Base-by-base conservation (phyloP, 1,284 basidiomycete genomes). In the Sanguinoderma infundibulare region DNA sequence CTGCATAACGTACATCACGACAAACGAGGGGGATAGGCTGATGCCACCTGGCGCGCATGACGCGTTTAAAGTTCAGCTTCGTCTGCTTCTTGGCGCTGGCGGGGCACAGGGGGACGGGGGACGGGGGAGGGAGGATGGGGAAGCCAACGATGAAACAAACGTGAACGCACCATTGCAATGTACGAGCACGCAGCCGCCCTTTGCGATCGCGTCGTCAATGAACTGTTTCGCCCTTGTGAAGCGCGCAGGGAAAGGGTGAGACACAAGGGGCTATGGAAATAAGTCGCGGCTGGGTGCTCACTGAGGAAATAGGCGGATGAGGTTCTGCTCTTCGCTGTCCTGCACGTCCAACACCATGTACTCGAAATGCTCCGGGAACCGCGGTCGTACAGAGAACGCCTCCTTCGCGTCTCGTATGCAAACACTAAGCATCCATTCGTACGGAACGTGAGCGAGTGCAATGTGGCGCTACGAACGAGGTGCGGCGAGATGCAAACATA, bases 1-100 rank as follows among this genome's bases (percentile, higher is more conserved):
- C 67, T 91, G 88, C 94, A 96, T 96, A 32, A 94, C 90, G 71
- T 94, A 96, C 86, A 95, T 95, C 57, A 96, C 91, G 34, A 95
- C 92, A 59, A 96, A 94, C 0, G 94, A 86, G 0, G 94, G 94
- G 0, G 93, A 93, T 12, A 95, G 81, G 56, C 90, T 91, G 69
- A 96, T 96, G 1, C 94, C 95, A 52, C 92, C 92, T 95, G 67
- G 9, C 36, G 34, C 6, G 49, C 32, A 15, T 20, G 8, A 14
- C 34, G 34, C 34, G 20, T 15, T 15, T 6, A 26, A 6, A 28
- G 20, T 51, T 51, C 7, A 30, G 26, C 28, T 14, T 35, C 34
- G 12, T 26, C 32, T 49, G 10, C 28, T 49, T 10, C 46, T n/a
- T n/a, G 46, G 17, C 3, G 26, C 5, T 15, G 14, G 10, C 7